These are phyloP conservation scores for Geum urbanum DNA, from an alignment of 306 rosid genomes.

Conservation along the genomic window DNA sequence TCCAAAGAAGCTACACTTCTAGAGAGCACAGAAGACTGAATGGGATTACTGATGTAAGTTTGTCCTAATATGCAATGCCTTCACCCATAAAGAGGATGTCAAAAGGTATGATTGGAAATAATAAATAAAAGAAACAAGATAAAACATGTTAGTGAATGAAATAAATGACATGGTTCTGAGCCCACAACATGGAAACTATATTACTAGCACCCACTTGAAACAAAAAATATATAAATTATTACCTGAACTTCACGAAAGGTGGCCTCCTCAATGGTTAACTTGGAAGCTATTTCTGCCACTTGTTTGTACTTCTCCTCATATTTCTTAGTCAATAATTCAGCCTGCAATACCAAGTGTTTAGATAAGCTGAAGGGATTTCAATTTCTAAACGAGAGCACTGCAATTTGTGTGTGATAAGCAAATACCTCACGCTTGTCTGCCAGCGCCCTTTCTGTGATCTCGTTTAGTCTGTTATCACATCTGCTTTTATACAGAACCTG, in stretches of 20 bases:
- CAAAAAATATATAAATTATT: conserved; percentile 19
- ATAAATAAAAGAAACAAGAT: not conserved
- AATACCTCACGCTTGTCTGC: conserved; percentile 92
- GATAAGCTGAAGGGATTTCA: conserved; percentile 6
- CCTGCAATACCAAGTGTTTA: conserved; percentile 46
- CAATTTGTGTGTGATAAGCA: conserved; percentile 15
- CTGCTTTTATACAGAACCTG: conserved; percentile 91
- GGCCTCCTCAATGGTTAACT: conserved; percentile 85
- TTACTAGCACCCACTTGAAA: not conserved
- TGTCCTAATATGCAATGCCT: not conserved
- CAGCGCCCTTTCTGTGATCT: conserved; percentile 91
- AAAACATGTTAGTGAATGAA: not conserved
- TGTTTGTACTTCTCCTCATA: conserved; percentile 95
- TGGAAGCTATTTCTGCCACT: conserved; percentile 87
- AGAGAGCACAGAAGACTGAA: not conserved
- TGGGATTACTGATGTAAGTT: not conserved
- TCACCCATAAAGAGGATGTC: not conserved
- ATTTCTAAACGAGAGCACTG: conserved; percentile 16
- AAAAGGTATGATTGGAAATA: not conserved
- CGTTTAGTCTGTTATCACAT: conserved; percentile 86
- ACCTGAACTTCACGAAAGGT: conserved; percentile 90
- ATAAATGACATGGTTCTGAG: not conserved
- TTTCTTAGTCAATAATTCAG: conserved; percentile 67
- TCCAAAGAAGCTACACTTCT: not conserved
- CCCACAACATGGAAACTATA: conserved; percentile 1